Evolutionary conservation across 225 moss, liverwort and hornwort genomes (phyloP).

Genomic region (Sphagnum contortum): DNA sequence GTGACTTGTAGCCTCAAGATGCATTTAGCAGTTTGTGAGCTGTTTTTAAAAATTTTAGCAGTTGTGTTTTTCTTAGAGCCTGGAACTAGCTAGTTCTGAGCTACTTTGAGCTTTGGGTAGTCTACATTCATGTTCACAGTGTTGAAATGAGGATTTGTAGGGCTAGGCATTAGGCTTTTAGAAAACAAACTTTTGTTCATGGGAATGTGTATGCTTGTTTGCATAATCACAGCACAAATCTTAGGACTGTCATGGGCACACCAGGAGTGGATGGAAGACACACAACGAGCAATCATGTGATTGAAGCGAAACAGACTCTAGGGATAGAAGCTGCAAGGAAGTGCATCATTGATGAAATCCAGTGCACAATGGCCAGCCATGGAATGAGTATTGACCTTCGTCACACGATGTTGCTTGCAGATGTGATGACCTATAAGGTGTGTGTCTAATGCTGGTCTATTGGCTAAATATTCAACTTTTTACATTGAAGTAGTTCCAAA

Average conservation of each 20-base stretch:
- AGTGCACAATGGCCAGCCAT: slow-evolving; percentile 93
- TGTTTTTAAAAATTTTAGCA: no score
- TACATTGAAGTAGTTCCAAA: no score
- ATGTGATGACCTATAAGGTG: slow-evolving; percentile 99
- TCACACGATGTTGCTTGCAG: slow-evolving; percentile 98
- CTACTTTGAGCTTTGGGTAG: no score
- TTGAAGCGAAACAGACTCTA: slow-evolving; percentile 94
- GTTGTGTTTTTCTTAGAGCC: no score
- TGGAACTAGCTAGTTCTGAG: no score
- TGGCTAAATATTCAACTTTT: no score
- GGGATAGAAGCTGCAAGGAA: slow-evolving; percentile 96
- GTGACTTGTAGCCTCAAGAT: no score
- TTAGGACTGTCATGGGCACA: slow-evolving; percentile 88
- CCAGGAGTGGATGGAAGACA: slow-evolving; percentile 76
- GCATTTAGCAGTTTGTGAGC: no score
- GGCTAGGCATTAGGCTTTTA: not conserved
- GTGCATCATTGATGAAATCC: slow-evolving; percentile 91
- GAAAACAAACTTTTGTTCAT: no score
- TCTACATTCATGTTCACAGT: not conserved
- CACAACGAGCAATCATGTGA: slow-evolving; percentile 93
- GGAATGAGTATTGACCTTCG: slow-evolving; percentile 95
- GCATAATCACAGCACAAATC: slow-evolving; percentile 60
- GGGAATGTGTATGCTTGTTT: no score
- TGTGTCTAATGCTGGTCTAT: no score
- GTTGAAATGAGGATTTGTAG: not conserved